Evolutionary conservation across 2,329 filamentous ascomycete species (phyloP), one percentile per base, ranked within the genome.

Genomic region (Nothomitra cinnamomea): DNA sequence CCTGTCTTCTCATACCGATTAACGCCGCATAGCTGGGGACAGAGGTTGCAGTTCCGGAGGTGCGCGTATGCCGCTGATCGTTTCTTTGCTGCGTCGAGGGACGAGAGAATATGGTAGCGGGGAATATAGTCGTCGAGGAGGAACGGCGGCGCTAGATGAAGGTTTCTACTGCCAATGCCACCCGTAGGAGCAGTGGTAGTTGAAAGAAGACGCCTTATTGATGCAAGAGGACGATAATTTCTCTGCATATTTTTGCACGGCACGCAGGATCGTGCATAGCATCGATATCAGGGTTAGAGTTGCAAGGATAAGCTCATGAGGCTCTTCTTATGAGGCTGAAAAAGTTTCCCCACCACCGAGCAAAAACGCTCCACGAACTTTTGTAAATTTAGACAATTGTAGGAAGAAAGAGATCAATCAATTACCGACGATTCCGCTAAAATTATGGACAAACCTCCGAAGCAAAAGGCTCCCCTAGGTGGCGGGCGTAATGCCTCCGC

Each of bases 1-100:
- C 86, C 87, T 1, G 83, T 86, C 59, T 75, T 82, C 66, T 89
- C 79, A 61, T 80, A 87, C n/a, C 86, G 79, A 64, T 94, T 88
- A 35, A 90, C 83, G 53, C 81, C 79, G 65, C 87, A 92, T 47
- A 79, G 69, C 12, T 85, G 75, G 1, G 87, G 86, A 60, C 86
- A 94, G 6, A 94, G 73, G 61, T 92, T 94, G 68, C 85, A 94
- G 54, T 87, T 80, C 12, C 76, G 71, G 25, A 94, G 71, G 63
- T 94, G 85, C 1, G 80, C 78, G 61, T 89, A 87, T 1, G 86
- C 85, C 19, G 71, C 69, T 1, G 81, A 82, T 10, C 84, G 78
- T 64, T 94, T 94, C 68, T 79, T 80, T 1, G 84, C 74, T 2
- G 78, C 80, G 53, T 89, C 82, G 2, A 77, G 65, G 1, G 83